A percentile compares a stretch with the other conserved stretches of the same genome.
Evolutionary conservation across 1,139 yeast genomes (phyloP).

Genomic region (Hemisphaericaspora subhashii): DNA sequence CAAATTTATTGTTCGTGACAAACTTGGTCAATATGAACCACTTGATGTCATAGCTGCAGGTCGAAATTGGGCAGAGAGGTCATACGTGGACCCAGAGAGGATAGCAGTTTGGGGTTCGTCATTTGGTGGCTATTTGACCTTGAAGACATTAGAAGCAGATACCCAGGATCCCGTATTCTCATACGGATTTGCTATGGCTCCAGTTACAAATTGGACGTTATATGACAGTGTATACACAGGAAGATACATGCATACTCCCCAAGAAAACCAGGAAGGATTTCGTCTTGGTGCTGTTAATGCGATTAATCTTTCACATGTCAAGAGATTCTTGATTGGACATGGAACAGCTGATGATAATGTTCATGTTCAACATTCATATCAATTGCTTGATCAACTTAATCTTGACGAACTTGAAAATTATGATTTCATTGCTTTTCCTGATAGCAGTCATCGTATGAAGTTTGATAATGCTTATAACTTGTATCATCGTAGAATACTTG

Average conservation of each 20-base stretch:
- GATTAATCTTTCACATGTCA: constrained; percentile 47
- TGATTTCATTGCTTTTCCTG: constrained; percentile 76
- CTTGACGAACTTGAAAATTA: constrained; percentile 62
- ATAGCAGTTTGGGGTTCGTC: constrained; percentile 87
- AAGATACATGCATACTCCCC: constrained; percentile 72
- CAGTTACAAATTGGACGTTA: constrained; percentile 75
- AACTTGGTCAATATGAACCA: constrained; percentile 68
- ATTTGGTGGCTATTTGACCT: constrained; percentile 76
- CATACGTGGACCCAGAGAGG: constrained; percentile 57
- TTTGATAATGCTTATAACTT: constrained; percentile 70
- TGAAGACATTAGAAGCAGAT: constrained; percentile 72
- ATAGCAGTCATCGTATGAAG: constrained; percentile 69
- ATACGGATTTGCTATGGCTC: constrained; percentile 77
- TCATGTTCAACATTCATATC: constrained; percentile 71
- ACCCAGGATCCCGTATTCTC: constrained; percentile 55
- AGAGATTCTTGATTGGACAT: constrained; percentile 68
- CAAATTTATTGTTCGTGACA: constrained; percentile 64
- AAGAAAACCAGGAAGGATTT: constrained; percentile 60
- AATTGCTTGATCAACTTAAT: constrained; percentile 62
- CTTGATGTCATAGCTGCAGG: constrained; percentile 73
- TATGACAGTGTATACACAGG: constrained; percentile 81
- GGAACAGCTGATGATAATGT: constrained; percentile 86
- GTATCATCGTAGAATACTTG: constrained; percentile 61
- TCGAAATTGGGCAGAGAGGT: constrained; percentile 50
- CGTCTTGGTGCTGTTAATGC: constrained; percentile 53